These are phyloP conservation scores for Neurospora cerealis DNA, from an alignment of 495 filamentous ascomycete genomes.

Conservation along the genomic window DNA sequence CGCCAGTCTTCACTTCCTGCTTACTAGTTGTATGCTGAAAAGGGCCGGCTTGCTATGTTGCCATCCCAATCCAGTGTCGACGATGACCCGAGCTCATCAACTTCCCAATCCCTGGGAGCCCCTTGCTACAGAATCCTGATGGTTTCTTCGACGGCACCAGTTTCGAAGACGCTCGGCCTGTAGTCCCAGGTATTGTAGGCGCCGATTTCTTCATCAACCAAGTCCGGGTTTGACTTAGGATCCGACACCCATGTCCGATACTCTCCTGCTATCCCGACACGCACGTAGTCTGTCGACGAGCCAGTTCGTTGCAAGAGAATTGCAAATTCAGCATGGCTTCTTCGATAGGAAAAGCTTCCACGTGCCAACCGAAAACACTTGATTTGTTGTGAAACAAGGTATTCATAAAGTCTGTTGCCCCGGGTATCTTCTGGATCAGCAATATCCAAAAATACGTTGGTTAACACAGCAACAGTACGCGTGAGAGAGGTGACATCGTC, in stretches of 20 bases:
- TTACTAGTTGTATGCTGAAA: too few species aligned
- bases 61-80: too few species aligned
- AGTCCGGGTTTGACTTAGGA: neutral
- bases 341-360: neutral
- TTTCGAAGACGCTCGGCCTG: neutral
- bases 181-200: neutral
- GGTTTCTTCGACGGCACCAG: neutral
- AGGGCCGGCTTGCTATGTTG: too few species aligned
- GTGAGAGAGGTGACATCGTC: fast-evolving
- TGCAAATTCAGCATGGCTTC: neutral
- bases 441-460: too few species aligned
- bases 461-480: too few species aligned
- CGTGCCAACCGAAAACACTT: neutral
- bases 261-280: neutral
- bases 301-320: neutral
- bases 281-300: neutral
- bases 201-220: fast-evolving
- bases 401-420: too few species aligned
- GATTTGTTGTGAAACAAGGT: neutral
- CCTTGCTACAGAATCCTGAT: too few species aligned
- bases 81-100: too few species aligned
- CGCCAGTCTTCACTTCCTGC: too few species aligned
- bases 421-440: too few species aligned
- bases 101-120: too few species aligned
- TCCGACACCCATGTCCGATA: neutral